Evolutionary conservation across 1,139 yeast species (phyloP).

Genomic region (Blastobotrys apis): DNA sequence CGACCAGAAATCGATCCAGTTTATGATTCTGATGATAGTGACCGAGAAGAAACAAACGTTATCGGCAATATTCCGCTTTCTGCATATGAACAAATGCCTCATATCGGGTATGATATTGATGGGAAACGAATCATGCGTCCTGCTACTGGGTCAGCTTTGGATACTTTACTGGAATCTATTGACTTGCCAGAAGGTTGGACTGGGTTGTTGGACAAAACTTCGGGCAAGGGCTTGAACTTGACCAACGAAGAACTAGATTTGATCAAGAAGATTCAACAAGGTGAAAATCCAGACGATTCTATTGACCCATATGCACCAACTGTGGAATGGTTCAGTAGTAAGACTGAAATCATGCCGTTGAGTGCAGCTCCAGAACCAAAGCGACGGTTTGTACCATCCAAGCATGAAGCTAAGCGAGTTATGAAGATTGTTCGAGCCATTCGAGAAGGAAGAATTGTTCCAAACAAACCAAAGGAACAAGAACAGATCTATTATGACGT

Average conservation of each 20-base stretch:
- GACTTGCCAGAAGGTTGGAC: slow-evolving; percentile 99
- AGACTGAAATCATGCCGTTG: slow-evolving; percentile 85
- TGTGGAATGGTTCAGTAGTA: slow-evolving; percentile 90
- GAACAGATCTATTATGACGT: slow-evolving; percentile 56
- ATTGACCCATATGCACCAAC: slow-evolving; percentile 90
- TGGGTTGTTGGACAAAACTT: slow-evolving; percentile 83
- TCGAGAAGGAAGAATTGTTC: slow-evolving; percentile 89
- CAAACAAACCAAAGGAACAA: slow-evolving; percentile 54
- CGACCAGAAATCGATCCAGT: slow-evolving; percentile 89
- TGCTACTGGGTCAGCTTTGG: slow-evolving; percentile 92
- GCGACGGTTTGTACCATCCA: slow-evolving; percentile 92
- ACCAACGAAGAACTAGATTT: slow-evolving; percentile 88
- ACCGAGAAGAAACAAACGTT: slow-evolving; percentile 76
- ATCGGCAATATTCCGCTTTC: slow-evolving; percentile 89
- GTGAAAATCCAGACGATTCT: slow-evolving; percentile 76
- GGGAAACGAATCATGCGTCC: slow-evolving; percentile 99
- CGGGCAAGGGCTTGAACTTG: slow-evolving; percentile 83
- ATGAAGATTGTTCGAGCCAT: slow-evolving; percentile 96
- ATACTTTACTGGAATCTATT: slow-evolving; percentile 78
- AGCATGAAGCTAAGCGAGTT: slow-evolving; percentile 91
- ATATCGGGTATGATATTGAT: slow-evolving; percentile 92
- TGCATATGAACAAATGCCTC: slow-evolving; percentile 96
- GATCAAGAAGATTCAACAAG: slow-evolving; percentile 77
- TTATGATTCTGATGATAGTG: slow-evolving; percentile 92
- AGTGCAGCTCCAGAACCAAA: slow-evolving; percentile 95